Base-by-base conservation (phyloP, 106 monocot genomes). In the Acorus calamus region DNA sequence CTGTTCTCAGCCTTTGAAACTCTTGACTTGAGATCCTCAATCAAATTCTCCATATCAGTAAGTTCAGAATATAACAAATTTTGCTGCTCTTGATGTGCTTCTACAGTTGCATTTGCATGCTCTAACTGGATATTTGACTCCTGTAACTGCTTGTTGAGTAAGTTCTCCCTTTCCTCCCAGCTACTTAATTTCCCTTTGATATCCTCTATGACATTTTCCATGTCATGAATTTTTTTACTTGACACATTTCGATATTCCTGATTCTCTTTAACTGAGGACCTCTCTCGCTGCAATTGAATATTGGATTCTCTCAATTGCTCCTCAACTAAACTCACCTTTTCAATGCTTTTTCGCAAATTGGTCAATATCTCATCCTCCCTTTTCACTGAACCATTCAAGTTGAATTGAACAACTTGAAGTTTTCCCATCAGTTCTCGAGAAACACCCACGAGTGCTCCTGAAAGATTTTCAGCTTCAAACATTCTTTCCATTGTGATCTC, bases 31-130 rank as follows among this genome's bases (percentile, higher is more conserved):
- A 96, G 76, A 75, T 87, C 80, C 45, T 78, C 80, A 58, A 91
- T 88, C 50, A 96, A 66, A 79, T 74, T 69, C 72, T 87, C 82
- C 96, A 96, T 91, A 61, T 96, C 91, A 71, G 59, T 55, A 10
- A 87, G 59, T 57, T 84, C 73, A 65, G 80, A 71, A 66, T 78
- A 74, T 56, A 87, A 43, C 78, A 91, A 53, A 55, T 14, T 75
- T 58, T 77, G 72, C 46, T 89, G 76, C 59, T 94, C 86, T 56
- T 76, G 78, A 53, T 73, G 73, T 72, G 94, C 94, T 56, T 89
- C 86, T 69, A 86, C 49, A 44, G 94, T 79, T 62, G 79, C 89
- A 45, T 70, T 82, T 63, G 86, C 86, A 81, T 86, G 86, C 57
- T 89, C 86, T 55, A 94, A 61, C 51, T 84, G 83, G 7, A 56